Base-by-base conservation (phyloP, 805 yeast genomes). In the Saccharomycopsis schoenii region DNA sequence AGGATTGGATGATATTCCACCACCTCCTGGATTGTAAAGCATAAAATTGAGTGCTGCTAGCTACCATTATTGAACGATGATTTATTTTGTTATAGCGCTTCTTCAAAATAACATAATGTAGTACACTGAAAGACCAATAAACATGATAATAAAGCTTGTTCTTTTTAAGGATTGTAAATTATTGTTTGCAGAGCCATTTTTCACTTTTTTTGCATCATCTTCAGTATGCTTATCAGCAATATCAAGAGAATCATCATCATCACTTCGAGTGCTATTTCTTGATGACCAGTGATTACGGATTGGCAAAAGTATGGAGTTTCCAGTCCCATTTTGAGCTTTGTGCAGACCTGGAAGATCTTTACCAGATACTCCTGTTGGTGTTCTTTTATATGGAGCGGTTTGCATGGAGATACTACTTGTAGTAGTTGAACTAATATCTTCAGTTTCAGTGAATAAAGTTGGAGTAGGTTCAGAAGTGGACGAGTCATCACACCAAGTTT, bases 61-160 rank as follows among this genome's bases (percentile, higher is more conserved):
- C 34, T 29, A 29, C 34, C 34, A 6, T 6, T 29, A 29, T 29
- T 29, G 6, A 29, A 29, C 34, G 3, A 29, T 29, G 5, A 29
- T 52, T 34, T 9, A 34, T 52, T 37, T 41, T 9, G 5, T n/a
- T 37, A 2, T 42, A 11, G 15, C 12, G 19, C 68, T 52, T 77
- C 76, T 84, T 84, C 82, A 76, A 74, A 65, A 73, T 74, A 0
- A 85, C 85, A 66, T 79, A 74, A 29, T 74, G 78, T 58, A 80
- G 66, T 52, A 82, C 72, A 57, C 73, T 77, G 52, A 47, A 14
- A 42, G n/a, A n/a, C 37, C n/a, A n/a, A 42, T n/a, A 64, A 50
- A 52, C 64, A 63, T 55, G 61, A 42, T 43, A 37, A 21, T 50
- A 60, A 17, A 59, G 43, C 39, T 60, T 29, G 34, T 29, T 3